Conservation (phyloP, 306 rosid species). For the Macrotyloma uniflorum region DNA sequence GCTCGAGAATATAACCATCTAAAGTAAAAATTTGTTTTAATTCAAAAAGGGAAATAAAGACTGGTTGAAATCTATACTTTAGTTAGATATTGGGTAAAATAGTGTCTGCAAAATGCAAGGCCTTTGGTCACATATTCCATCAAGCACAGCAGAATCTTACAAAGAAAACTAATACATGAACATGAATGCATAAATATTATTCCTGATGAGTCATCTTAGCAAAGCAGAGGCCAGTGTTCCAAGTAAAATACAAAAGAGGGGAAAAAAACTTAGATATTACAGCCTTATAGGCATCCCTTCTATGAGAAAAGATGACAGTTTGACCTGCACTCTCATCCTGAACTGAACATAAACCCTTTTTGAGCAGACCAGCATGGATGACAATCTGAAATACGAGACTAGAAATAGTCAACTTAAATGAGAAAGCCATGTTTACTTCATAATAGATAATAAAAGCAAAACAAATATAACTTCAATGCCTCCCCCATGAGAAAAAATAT, state of each 20-base stretch:
- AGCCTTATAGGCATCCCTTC: conserved; percentile 16
- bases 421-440: background rate
- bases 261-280: conserved; percentile 15
- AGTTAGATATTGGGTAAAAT: conserved; percentile 14
- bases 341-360: conserved; percentile 79
- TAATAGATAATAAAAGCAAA: conserved; percentile 10
- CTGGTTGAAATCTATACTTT: background rate
- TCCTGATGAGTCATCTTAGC: conserved; percentile 27
- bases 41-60: conserved; percentile 9
- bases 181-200: background rate
- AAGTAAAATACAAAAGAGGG: conserved; percentile 5
- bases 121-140: conserved; percentile 2
- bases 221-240: conserved; percentile 9
- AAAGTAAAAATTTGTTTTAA: background rate
- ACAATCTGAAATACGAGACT: conserved; percentile 58
- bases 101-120: background rate
- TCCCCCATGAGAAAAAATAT: background rate
- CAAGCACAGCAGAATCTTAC: conserved; percentile 9
- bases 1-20: conserved; percentile 20
- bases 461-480: background rate
- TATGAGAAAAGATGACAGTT: conserved; percentile 36
- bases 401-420: conserved; percentile 33
- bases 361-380: conserved; percentile 73
- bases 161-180: conserved; percentile 25
- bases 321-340: conserved; percentile 94